These are phyloP conservation scores for Elsinoe batatas DNA, from an alignment of 2,329 filamentous ascomycete species.

Conservation along the genomic window DNA sequence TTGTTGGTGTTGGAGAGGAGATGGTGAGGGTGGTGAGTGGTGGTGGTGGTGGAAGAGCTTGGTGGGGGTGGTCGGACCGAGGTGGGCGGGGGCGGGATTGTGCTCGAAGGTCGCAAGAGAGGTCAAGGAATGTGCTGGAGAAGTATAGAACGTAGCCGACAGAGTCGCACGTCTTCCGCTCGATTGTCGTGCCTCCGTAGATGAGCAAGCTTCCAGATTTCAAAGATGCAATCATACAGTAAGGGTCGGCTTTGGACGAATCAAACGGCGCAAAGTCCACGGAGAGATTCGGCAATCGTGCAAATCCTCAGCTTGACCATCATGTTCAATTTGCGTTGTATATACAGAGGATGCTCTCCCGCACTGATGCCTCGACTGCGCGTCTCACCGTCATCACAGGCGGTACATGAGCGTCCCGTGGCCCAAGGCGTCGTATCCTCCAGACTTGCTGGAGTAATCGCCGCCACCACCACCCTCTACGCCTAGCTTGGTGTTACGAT, in stretches of 20 bases:
- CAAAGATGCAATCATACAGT: not conserved
- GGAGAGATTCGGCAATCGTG: not conserved
- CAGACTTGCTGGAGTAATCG: too few species aligned
- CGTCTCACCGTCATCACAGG: too few species aligned
- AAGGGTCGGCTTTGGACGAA: not conserved
- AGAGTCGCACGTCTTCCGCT: not conserved
- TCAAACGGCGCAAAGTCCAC: not conserved
- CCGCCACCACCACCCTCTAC: too few species aligned
- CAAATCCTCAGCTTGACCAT: too few species aligned
- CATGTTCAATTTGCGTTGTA: too few species aligned
- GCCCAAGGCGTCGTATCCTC: too few species aligned
- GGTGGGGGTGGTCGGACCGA: too few species aligned
- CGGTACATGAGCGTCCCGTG: too few species aligned
- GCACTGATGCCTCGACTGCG: too few species aligned
- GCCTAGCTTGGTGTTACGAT: too few species aligned
- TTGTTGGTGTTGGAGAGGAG: not conserved
- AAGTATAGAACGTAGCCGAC: not conserved
- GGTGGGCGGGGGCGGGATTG: not conserved
- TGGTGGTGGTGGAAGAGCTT: not conserved
- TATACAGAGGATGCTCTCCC: too few species aligned
- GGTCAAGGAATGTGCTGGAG: not conserved
- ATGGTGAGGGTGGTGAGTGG: not conserved
- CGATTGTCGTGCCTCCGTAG: conserved; percentile 10
- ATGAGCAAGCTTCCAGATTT: conserved; percentile 9
- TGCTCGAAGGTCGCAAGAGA: not conserved